Evolutionary conservation across 495 filamentous ascomycete species (phyloP).

Genomic region (Tuber brumale): DNA sequence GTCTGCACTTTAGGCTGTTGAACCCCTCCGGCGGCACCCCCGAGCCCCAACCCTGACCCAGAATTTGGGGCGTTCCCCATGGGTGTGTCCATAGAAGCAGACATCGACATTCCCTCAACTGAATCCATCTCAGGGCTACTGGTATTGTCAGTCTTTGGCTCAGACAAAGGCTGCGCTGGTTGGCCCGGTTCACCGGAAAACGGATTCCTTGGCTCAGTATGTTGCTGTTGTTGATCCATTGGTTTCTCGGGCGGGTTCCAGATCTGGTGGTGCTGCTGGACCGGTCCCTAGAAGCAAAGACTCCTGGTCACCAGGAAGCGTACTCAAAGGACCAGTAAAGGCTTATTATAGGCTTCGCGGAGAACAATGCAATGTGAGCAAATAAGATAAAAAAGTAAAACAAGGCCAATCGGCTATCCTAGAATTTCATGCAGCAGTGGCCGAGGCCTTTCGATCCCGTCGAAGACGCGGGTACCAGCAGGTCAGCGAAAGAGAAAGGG

Average conservation of each 20-base stretch:
- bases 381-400: conserved; percentile 12
- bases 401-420: conserved; percentile 22
- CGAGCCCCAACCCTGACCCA: conserved; percentile 43
- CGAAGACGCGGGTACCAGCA: conserved; percentile 31
- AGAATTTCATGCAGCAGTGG: conserved; percentile 24
- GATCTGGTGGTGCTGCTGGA: conserved; percentile 18
- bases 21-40: conserved; percentile 71
- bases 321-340: not conserved
- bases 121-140: conserved; percentile 40
- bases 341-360: not conserved
- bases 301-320: not conserved
- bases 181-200: conserved; percentile 40
- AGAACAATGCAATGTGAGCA: not conserved
- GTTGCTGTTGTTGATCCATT: conserved; percentile 36
- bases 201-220: conserved; percentile 37
- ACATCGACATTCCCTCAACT: conserved; percentile 39
- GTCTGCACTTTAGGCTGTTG: conserved; percentile 98
- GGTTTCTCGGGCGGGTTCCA: conserved; percentile 25
- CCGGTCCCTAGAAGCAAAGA: not conserved
- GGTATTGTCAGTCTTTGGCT: conserved; percentile 36
- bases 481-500: conserved; percentile 15
- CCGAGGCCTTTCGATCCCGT: conserved; percentile 29
- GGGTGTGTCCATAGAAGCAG: conserved; percentile 46
- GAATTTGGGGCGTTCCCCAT: conserved; percentile 44
- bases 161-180: conserved; percentile 30